Conservation (phyloP, 83 land plant species). For the Diphasiastrum complanatum region DNA sequence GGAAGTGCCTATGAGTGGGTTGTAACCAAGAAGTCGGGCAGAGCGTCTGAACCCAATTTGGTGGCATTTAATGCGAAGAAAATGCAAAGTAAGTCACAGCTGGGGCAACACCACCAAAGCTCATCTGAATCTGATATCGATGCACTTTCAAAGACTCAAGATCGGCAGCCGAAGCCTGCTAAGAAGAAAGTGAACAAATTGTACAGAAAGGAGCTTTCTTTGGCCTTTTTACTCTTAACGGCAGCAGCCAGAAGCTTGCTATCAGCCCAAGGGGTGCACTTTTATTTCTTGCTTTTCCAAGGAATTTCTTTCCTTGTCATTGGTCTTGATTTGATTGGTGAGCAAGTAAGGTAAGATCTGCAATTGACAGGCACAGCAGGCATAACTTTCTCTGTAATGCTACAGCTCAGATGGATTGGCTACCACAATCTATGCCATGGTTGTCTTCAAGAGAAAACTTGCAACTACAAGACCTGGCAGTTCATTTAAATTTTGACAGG, state of each 20-base stretch:
- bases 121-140: conserved; percentile 40
- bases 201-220: conserved; percentile 49
- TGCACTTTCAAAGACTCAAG: conserved; percentile 24
- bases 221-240: conserved; percentile 61
- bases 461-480: too few species aligned
- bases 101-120: conserved; percentile 33
- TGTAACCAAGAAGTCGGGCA: conserved; percentile 58
- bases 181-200: conserved; percentile 49
- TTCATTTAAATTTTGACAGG: too few species aligned
- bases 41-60: conserved; percentile 60
- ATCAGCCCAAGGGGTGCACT: conserved; percentile 55
- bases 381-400: too few species aligned
- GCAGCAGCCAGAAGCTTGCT: conserved; percentile 51
- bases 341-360: too few species aligned
- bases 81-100: neutral
- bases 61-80: conserved; percentile 30
- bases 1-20: conserved; percentile 70
- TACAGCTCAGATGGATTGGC: too few species aligned
- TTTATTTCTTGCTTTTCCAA: conserved; percentile 65
- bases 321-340: conserved; percentile 61
- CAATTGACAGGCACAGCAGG: too few species aligned
- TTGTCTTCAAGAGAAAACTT: too few species aligned
- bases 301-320: conserved; percentile 56
- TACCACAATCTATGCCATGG: too few species aligned
- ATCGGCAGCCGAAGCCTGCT: neutral